These are phyloP conservation scores for Pichia sp. DNA, from an alignment of 1,139 yeast species.

Conservation along the genomic window DNA sequence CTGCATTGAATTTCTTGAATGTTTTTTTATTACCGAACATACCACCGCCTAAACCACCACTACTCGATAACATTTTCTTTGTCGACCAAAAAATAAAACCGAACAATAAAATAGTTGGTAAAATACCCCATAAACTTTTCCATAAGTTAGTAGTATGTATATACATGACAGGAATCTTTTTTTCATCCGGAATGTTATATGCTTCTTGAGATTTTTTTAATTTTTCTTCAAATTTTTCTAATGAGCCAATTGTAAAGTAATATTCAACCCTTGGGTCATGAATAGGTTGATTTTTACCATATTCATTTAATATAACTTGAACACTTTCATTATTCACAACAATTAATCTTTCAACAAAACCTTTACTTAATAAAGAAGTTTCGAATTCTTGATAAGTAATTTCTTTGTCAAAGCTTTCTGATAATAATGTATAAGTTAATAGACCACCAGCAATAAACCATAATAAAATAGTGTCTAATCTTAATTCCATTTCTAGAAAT, in stretches of 20 bases:
- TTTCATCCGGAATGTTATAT: conserved; percentile 50
- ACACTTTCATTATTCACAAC: conserved; percentile 62
- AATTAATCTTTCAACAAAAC: conserved; percentile 59
- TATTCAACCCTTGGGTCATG: conserved; percentile 37
- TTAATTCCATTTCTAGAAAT: conserved; percentile 17
- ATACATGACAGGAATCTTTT: conserved; percentile 60
- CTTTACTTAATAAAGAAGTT: conserved; percentile 53
- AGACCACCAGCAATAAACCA: conserved; percentile 20
- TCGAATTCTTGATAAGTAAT: conserved; percentile 80
- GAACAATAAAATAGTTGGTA: conserved; percentile 65
- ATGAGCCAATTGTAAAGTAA: conserved; percentile 65
- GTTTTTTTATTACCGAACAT: conserved; percentile 39
- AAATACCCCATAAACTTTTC: conserved; percentile 50
- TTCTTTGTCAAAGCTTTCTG: conserved; percentile 30
- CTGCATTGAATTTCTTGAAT: conserved; percentile 89
- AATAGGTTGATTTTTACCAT: conserved; percentile 35
- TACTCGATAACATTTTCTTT: conserved; percentile 47
- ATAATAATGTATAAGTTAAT: conserved; percentile 16
- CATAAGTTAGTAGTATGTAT: conserved; percentile 54
- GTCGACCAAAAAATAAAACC: conserved; percentile 71
- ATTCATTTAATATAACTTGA: conserved; percentile 60
- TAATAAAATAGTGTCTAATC: conserved; percentile 22
- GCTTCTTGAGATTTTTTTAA: conserved; percentile 57
- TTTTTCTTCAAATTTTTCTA: conserved; percentile 67
- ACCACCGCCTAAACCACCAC: conserved; percentile 49